A percentile compares a stretch with the other conserved stretches of the same genome.
These are phyloP conservation scores for Pholiota conissans DNA, from an alignment of 768 basidiomycete species.

Conservation along the genomic window DNA sequence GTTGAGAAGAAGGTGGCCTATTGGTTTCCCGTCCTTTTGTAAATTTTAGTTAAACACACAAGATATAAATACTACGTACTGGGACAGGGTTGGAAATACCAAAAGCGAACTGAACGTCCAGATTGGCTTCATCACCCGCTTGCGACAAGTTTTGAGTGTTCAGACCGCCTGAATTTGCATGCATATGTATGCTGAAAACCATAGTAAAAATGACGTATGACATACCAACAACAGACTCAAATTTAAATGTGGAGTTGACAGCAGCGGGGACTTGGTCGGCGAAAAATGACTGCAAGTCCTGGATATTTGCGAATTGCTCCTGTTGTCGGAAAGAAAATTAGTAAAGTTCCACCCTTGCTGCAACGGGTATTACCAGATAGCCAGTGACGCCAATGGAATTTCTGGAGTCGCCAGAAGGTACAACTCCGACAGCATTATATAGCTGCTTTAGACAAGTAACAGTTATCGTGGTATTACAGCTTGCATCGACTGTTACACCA, in stretches of 20 bases:
- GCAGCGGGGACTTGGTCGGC: conserved; percentile 45
- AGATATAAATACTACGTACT: conserved; percentile 37
- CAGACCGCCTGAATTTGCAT: conserved; percentile 51
- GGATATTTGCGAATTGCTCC: conserved; percentile 48
- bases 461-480: conserved; percentile 52
- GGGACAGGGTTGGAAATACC: conserved; percentile 49
- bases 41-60: too few relatives aligned
- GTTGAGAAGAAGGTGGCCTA: conserved; percentile 57
- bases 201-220: background rate
- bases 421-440: conserved; percentile 51
- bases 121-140: conserved; percentile 66
- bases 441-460: conserved; percentile 53
- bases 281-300: conserved; percentile 53
- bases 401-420: conserved; percentile 36
- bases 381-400: conserved; percentile 56
- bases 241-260: conserved; percentile 46
- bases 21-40: too few relatives aligned
- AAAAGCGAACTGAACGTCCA: conserved; percentile 68
- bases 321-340: conserved; percentile 18
- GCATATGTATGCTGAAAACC: background rate
- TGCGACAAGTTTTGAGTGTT: conserved; percentile 56
- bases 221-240: conserved; percentile 57
- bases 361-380: conserved; percentile 42
- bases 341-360: conserved; percentile 37
- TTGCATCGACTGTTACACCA: conserved; percentile 43